These are phyloP conservation scores for Andalucia godoyi DNA, from an alignment of 78 protist species.

Conservation along the genomic window DNA sequence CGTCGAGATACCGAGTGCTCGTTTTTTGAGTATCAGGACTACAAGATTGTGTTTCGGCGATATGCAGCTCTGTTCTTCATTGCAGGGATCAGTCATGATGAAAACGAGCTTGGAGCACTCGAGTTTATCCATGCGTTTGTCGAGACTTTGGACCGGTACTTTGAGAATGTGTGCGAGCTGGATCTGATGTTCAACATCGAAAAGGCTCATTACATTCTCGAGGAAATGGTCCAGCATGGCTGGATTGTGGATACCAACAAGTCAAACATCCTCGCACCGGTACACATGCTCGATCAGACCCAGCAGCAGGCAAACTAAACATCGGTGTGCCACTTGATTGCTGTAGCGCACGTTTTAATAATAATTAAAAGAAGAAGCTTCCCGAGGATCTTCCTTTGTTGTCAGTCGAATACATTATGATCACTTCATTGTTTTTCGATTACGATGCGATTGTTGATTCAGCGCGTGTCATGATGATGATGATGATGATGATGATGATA, in stretches of 20 bases:
- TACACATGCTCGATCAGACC: not conserved
- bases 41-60: constrained; percentile 74
- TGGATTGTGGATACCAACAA: constrained; percentile 60
- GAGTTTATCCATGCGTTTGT: constrained; percentile 87
- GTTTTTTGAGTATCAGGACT: constrained; percentile 61
- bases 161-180: constrained; percentile 64
- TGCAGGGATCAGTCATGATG: constrained; percentile 6
- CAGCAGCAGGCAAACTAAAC: too few relatives aligned
- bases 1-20: constrained; percentile 75
- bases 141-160: constrained; percentile 81
- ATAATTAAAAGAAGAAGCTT: too few relatives aligned
- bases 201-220: constrained; percentile 86
- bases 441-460: too few relatives aligned
- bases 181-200: constrained; percentile 86
- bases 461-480: too few relatives aligned
- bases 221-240: constrained; percentile 89
- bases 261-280: not conserved
- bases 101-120: constrained; percentile 81
- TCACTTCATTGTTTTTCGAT: too few relatives aligned
- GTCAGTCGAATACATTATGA: too few relatives aligned
- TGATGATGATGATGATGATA: too few relatives aligned
- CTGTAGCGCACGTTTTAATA: too few relatives aligned
- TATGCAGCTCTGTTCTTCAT: constrained; percentile 91
- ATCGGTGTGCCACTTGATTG: too few relatives aligned
- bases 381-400: too few relatives aligned